Evolutionary conservation across 305 asterid species (phyloP), one percentile per base, ranked within the genome.

Genomic region (Lippia alba): DNA sequence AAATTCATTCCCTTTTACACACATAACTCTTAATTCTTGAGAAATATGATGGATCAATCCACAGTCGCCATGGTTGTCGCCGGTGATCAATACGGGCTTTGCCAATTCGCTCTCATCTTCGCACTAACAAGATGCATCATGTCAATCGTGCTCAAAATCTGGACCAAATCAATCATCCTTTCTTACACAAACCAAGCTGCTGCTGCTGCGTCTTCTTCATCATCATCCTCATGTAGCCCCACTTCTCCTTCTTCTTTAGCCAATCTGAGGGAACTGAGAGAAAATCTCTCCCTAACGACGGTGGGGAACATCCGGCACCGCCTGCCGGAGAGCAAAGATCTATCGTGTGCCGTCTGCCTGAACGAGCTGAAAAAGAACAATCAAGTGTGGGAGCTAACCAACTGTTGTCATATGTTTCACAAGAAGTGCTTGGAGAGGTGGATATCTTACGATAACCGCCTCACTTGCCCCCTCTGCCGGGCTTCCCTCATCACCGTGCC

Each of bases 371-470:
- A 19, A 76, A 81, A 80, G 71, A 83, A 55, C 69, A 83, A 87
- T 82, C 83, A 82, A 20, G 87, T 90, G 48, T 88, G 83, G 84
- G 89, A 90, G 81, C 82, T 86, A 33, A 66, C 81, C 56, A 88
- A 88, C 74, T 90, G 96, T 78, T 78, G 87, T 71, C 96, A 90
- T 71, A 89, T 88, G 32, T 90, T 90, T 80, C 96, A 90, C 81
- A 85, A 80, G 68, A 78, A 78, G 53, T 90, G 96, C 55, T 84
- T 90, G 0, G 91, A 90, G 79, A 83, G 83, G 57, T 88, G 95
- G 95, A 81, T 90, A 67, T 50, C 57, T 6, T 83, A 86, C 40
- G 96, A 86, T 60, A 77, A 79, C 74, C 76, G 79, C 41, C 56
- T 86, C 40, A 77, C 96, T 0, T 90, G 96, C 50, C 96, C 95